Percentiles rank a stretch among this genome's conserved stretches.
phyloP scores from a whole-genome alignment of 441 rosid species.

The Hura crepitans region DNA sequence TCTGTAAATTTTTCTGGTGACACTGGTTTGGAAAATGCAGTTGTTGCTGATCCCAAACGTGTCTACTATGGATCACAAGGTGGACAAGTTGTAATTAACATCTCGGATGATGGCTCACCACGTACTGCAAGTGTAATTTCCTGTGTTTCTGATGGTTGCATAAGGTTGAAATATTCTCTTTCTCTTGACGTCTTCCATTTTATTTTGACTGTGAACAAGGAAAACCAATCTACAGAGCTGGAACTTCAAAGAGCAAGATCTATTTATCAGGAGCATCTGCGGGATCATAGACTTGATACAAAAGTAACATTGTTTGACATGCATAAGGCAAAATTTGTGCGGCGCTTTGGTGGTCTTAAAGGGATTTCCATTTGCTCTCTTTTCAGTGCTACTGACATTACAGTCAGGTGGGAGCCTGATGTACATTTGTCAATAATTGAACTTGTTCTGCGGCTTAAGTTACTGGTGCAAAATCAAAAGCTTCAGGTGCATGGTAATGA shows the following conservation, averaged over 20 bases:
- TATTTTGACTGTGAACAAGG: slow-evolving; percentile 72
- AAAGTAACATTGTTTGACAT: slow-evolving; percentile 71
- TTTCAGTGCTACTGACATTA: slow-evolving; percentile 89
- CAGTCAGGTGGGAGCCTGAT: slow-evolving; percentile 95
- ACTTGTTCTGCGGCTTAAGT: slow-evolving; percentile 64
- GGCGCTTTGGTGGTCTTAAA: slow-evolving; percentile 86
- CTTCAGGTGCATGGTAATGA: slow-evolving; percentile 43
- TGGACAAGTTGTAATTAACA: slow-evolving; percentile 63
- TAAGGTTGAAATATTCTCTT: slow-evolving; percentile 65
- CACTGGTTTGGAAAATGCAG: slow-evolving; percentile 59
- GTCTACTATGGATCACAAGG: slow-evolving; percentile 99
- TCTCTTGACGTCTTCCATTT: slow-evolving; percentile 78
- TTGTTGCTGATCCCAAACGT: slow-evolving; percentile 85
- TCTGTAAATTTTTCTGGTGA: slow-evolving; percentile 70
- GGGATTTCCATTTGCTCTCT: slow-evolving; percentile 88
- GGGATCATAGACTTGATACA: slow-evolving; percentile 55
- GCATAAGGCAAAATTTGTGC: slow-evolving; percentile 86
- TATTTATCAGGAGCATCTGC: slow-evolving; percentile 70
- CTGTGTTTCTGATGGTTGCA: slow-evolving; percentile 49
- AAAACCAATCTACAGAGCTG: slow-evolving; percentile 82
- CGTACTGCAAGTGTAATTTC: slow-evolving; percentile 74
- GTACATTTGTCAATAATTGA: slow-evolving; percentile 75
- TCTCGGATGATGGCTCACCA: slow-evolving; percentile 71
- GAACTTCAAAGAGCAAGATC: slow-evolving; percentile 93
- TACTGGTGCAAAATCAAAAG: slow-evolving; percentile 56